Base-by-base conservation (phyloP, 1,284 basidiomycete species). In the Ceratorhiza oryzae-sativae region DNA sequence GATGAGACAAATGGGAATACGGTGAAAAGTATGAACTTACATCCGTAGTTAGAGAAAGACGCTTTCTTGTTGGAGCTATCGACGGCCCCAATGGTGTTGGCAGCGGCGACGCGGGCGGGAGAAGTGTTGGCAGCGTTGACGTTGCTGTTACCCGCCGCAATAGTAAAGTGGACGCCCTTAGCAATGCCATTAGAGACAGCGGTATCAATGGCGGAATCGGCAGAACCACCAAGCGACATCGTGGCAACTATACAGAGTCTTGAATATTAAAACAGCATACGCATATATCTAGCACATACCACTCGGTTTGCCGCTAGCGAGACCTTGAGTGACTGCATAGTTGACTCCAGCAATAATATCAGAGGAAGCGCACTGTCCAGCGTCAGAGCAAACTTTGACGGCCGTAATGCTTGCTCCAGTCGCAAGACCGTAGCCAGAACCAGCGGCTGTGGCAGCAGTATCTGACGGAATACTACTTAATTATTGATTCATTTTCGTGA, bases 331-430 rank as follows among this genome's bases (percentile, higher is more conserved):
- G 27, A 36, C 63, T 3, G 36, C 63, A 88, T 90, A 99, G 39
- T 85, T 81, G 73, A 97, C 94, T 79, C 95, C 96, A 10, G 73
- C 71, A 70, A 98, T 86, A 77, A 98, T 97, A 79, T 98, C 96
- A 61, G 92, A 91, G 95, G 97, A 97, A 73, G 91, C 87, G 18
- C 97, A 97, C 73, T 90, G 92, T 55, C 97, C 97, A 77, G 95
- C 92, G 63, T 91, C 89, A 36, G 95, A 94, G 68, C 99, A 88
- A 25, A 99, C 97, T 87, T 99, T 99, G 83, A 99, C 97, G 62
- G 97, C 97, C 76, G 95, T 88, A 75, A 99, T 86, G 74, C 92
- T 87, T 58, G 95, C 96, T 76, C 87, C 87, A 88, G 98, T 99
- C 72, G 97, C 96, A 55, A 99, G 95, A 83, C 97, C 97, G 78